These are phyloP conservation scores for Leccinum glutinopallens DNA, from an alignment of 1,284 basidiomycete species.

Conservation along the genomic window DNA sequence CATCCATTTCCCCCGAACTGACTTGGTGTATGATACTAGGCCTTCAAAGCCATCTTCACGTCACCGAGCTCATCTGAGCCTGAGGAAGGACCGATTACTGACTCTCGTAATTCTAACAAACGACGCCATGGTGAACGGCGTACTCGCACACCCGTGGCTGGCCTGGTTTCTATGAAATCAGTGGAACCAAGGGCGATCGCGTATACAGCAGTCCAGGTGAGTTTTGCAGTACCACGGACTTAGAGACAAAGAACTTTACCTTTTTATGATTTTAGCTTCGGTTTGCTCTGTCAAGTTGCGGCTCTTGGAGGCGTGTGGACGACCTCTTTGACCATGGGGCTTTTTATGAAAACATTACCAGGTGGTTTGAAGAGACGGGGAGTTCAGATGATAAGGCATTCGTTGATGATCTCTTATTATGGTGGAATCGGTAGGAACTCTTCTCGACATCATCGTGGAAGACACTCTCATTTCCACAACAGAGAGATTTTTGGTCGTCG, in stretches of 20 bases:
- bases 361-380: not conserved
- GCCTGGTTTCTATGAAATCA: slow-evolving; percentile 7
- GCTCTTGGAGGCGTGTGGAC: not conserved
- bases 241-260: not conserved
- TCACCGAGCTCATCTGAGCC: slow-evolving; percentile 9
- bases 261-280: not conserved
- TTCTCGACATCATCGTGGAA: not conserved
- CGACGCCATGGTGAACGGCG: not conserved
- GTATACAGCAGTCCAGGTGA: slow-evolving; percentile 20
- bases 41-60: slow-evolving; percentile 17
- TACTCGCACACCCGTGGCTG: slow-evolving; percentile 8
- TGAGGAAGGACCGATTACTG: not conserved
- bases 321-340: not conserved
- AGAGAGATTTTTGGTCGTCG: not conserved
- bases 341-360: not conserved
- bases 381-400: not conserved
- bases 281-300: not conserved
- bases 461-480: not conserved
- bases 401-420: not conserved
- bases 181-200: slow-evolving; percentile 14
- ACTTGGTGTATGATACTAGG: slow-evolving; percentile 6
- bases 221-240: not conserved
- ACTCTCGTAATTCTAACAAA: not conserved
- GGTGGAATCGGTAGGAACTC: not conserved
- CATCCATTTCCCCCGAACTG: not conserved